Conservation (phyloP, 192 early-diverging fungal species). For the Coemansia reversa region DNA sequence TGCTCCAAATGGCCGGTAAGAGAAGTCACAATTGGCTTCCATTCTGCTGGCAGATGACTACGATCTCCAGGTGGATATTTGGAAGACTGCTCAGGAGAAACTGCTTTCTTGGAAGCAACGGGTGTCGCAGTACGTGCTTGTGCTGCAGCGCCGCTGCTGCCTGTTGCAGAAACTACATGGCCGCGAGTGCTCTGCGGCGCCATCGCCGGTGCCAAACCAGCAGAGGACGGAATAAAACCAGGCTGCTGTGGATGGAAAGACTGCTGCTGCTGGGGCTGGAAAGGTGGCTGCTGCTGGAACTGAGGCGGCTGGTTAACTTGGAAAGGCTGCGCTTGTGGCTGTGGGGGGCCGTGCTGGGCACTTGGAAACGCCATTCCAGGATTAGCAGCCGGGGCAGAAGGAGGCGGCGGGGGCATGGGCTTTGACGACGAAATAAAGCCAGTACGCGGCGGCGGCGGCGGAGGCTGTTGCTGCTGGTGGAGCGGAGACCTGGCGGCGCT, state of each 20-base stretch:
- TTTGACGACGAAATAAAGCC: constrained; percentile 11
- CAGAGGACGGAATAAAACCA: constrained; percentile 9
- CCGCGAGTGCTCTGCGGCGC: constrained; percentile 24
- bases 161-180: constrained; percentile 20
- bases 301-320: constrained; percentile 19
- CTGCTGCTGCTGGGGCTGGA: constrained; percentile 12
- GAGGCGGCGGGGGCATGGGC: neutral
- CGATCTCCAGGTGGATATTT: constrained; percentile 75
- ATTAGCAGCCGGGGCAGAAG: neutral
- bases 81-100: constrained; percentile 4
- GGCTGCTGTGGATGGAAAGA: too few species aligned
- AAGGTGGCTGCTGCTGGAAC: constrained; percentile 28
- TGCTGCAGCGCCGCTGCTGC: constrained; percentile 31
- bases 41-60: constrained; percentile 72
- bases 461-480: constrained; percentile 29
- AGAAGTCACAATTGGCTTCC: constrained; percentile 62
- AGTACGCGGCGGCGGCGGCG: neutral
- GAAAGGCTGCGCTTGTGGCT: constrained; percentile 20
- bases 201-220: constrained; percentile 1
- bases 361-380: constrained; percentile 10
- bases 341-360: constrained; percentile 25
- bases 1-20: constrained; percentile 58
- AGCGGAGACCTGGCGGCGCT: constrained; percentile 25
- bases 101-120: neutral
- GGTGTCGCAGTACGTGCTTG: neutral